phyloP scores from a whole-genome alignment of 2,329 filamentous ascomycete species.

The Talaromyces sp. region DNA sequence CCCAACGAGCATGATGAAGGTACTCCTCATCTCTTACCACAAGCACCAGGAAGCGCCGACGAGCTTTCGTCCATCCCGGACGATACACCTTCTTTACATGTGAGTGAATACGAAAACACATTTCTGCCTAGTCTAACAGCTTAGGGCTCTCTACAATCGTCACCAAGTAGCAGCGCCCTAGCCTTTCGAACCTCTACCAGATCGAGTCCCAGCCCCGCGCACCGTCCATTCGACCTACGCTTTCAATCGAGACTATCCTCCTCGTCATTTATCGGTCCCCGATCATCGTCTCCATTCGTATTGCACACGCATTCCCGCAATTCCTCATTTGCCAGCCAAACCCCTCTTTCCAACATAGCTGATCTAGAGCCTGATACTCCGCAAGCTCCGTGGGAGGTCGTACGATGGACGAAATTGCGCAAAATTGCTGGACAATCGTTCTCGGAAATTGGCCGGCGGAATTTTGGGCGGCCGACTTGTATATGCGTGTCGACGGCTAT shows the following conservation, averaged over 20 bases:
- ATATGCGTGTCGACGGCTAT: conserved; percentile 83
- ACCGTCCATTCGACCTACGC: conserved; percentile 88
- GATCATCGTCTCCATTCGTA: conserved; percentile 74
- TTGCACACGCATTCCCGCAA: conserved; percentile 73
- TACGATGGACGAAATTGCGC: conserved; percentile 89
- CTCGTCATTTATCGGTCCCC: conserved; percentile 57
- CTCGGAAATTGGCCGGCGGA: conserved; percentile 85
- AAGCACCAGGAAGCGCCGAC: conserved; percentile 45
- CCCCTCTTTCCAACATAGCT: conserved; percentile 52
- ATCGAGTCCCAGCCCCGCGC: conserved; percentile 72
- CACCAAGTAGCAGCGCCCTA: conserved; percentile 70
- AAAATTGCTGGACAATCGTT: conserved; percentile 88
- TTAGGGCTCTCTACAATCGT: conserved; percentile 53
- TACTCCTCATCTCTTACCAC: conserved; percentile 24
- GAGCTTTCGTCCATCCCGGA: conserved; percentile 76
- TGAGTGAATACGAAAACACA: conserved; percentile 45
- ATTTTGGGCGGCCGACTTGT: conserved; percentile 88
- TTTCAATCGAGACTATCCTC: conserved; percentile 84
- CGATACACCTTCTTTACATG: conserved; percentile 78
- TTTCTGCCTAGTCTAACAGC: conserved; percentile 32
- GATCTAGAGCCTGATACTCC: conserved; percentile 64
- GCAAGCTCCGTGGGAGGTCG: conserved; percentile 90
- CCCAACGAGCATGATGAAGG: conserved; percentile 19
- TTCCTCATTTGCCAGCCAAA: conserved; percentile 70
- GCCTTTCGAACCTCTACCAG: conserved; percentile 65